Evolutionary conservation across 2,329 filamentous ascomycete genomes (phyloP), one percentile per base, ranked within the genome.

Genomic region (Aspergillus clavatus): DNA sequence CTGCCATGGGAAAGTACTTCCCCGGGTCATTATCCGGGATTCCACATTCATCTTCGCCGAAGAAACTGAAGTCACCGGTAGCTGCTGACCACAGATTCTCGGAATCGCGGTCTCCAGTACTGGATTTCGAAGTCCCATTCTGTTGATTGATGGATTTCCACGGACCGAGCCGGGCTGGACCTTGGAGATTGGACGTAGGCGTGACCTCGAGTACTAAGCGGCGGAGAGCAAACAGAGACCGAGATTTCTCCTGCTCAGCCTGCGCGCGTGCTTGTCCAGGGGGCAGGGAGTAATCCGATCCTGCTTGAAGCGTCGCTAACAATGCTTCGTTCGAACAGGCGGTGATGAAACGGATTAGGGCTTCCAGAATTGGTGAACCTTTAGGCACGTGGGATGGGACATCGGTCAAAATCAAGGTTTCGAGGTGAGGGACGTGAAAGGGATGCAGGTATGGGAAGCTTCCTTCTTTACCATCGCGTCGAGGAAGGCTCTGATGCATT

Each of bases 41-140:
- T 8, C 74, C 66, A 47, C 77, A 78, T 54, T 81, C 79, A 38
- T 76, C 76, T 29, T 79, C 77, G 1, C 70, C 73, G 46, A 83
- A 83, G 61, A 81, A 81, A 22, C 76, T 79, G 50, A 83, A 83
- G 55, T 83, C 80, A 41, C 76, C 70, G 45, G 73, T 69, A 3
- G 79, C 78, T 7, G 79, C 79, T 40, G 73, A 70, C 80, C 79
- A 82, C 8, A 83, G 70, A 3, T 73, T 72, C 56, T 82, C 80
- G 4, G 74, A 77, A 54, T 83, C 80, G 7, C 68, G 64, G 51
- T 83, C 80, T 38, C 80, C 78, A 0, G 79, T 82, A 23, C 76
- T 75, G 5, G 79, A 81, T 49, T 73, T 76, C 5, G 69, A 73
- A 7, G 66, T 65, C 36, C 69, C 69, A 29, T 71, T 68, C 61